Conservation (phyloP, 2,329 filamentous ascomycete genomes). For the Exophiala calicioides region DNA sequence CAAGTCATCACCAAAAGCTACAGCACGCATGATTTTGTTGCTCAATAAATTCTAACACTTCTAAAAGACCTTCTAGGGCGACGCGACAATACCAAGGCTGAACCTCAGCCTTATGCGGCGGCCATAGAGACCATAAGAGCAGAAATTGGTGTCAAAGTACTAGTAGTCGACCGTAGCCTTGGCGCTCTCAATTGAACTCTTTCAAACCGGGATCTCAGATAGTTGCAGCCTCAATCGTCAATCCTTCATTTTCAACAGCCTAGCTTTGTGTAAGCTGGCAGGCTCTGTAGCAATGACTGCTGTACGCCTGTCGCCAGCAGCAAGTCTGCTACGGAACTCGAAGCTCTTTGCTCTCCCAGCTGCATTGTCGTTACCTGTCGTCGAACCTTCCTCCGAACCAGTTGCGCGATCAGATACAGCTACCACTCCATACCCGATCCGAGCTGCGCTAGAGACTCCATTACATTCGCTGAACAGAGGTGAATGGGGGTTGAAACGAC, state of each 20-base stretch:
- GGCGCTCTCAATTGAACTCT: too few species aligned
- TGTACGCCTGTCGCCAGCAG: slow-evolving; percentile 58
- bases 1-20: too few species aligned
- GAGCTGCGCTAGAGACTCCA: slow-evolving; percentile 79
- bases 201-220: background rate
- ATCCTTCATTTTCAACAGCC: background rate
- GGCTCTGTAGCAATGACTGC: slow-evolving; percentile 43
- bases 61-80: too few species aligned
- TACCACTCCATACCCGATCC: slow-evolving; percentile 76
- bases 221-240: background rate
- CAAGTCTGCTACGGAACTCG: slow-evolving; percentile 76
- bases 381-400: slow-evolving; percentile 50
- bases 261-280: slow-evolving; percentile 9
- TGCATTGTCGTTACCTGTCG: slow-evolving; percentile 65
- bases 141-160: too few species aligned
- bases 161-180: too few species aligned
- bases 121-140: too few species aligned
- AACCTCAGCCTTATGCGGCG: too few species aligned
- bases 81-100: too few species aligned
- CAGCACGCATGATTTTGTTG: too few species aligned
- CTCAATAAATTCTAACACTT: too few species aligned
- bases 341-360: slow-evolving; percentile 86
- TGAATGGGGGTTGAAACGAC: slow-evolving; percentile 90
- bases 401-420: slow-evolving; percentile 64
- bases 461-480: slow-evolving; percentile 70